Percentiles rank a stretch among this genome's conserved stretches.
These are phyloP conservation scores for Puccinia triticina DNA, from an alignment of 1,284 basidiomycete genomes.

Conservation along the genomic window DNA sequence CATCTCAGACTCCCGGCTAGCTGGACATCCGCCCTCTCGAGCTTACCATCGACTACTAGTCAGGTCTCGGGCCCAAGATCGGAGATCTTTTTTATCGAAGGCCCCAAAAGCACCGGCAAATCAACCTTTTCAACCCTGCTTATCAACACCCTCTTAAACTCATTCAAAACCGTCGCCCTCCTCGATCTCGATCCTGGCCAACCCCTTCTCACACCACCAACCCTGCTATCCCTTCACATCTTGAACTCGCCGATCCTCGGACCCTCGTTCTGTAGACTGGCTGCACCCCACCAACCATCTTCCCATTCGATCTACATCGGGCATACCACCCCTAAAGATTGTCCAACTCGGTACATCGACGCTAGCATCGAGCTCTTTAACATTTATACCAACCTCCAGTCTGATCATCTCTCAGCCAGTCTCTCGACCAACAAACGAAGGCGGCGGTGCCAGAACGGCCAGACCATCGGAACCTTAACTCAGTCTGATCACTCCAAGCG, in stretches of 20 bases:
- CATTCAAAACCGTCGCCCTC: constrained; percentile 33
- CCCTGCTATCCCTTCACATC: constrained; percentile 33
- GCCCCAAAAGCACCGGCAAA: constrained; percentile 41
- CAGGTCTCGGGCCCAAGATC: not conserved
- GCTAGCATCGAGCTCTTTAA: constrained; percentile 25
- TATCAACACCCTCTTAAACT: constrained; percentile 33
- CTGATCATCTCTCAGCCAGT: not conserved
- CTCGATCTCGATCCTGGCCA: constrained; percentile 50
- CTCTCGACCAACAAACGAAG: constrained; percentile 8
- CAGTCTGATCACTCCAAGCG: not conserved
- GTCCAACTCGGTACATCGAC: constrained; percentile 22
- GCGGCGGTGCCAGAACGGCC: not conserved
- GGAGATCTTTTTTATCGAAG: constrained; percentile 31
- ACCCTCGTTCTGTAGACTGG: constrained; percentile 38
- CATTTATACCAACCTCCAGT: not conserved
- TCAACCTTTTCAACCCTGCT: constrained; percentile 37
- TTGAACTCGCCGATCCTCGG: constrained; percentile 33
- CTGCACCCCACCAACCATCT: not conserved
- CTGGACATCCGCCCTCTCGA: constrained; percentile 11
- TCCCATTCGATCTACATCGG: constrained; percentile 45
- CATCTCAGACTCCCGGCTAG: not conserved
- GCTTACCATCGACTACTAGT: not conserved
- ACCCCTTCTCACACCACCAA: constrained; percentile 45
- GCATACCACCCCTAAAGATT: constrained; percentile 38
- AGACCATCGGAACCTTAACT: not conserved